These are phyloP conservation scores for Phytopythium vexans DNA, from an alignment of 352 stramenopile species.

Conservation along the genomic window DNA sequence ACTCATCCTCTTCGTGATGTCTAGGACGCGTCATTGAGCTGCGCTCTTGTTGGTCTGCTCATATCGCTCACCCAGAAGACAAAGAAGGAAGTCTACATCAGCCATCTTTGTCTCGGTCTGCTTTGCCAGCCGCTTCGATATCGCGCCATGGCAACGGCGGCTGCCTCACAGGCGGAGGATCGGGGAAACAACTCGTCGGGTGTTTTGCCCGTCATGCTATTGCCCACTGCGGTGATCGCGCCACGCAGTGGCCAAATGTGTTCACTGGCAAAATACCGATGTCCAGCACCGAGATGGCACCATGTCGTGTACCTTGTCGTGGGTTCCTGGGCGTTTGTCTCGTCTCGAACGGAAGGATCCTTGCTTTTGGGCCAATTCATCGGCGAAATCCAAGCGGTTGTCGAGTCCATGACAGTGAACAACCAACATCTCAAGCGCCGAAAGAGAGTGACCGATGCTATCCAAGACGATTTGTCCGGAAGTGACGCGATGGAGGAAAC, in stretches of 20 bases:
- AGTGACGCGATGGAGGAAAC: constrained; percentile 25
- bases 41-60: constrained; percentile 35
- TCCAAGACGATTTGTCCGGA: constrained; percentile 16
- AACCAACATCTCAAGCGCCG: constrained; percentile 9
- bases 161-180: constrained; percentile 9
- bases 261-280: constrained; percentile 48
- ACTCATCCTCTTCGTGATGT: constrained; percentile 1
- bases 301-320: constrained; percentile 58
- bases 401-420: constrained; percentile 18
- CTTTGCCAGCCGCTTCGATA: constrained; percentile 56
- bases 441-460: constrained; percentile 7
- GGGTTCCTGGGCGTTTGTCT: constrained; percentile 46
- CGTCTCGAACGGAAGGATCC: constrained; percentile 21
- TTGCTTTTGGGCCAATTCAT: constrained; percentile 39
- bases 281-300: constrained; percentile 32
- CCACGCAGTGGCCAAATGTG: constrained; percentile 26
- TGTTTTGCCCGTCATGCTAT: constrained; percentile 21
- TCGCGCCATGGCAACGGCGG: neutral
- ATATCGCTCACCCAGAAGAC: constrained; percentile 38
- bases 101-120: constrained; percentile 51
- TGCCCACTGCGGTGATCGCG: constrained; percentile 30
- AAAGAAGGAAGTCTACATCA: constrained; percentile 33
- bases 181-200: constrained; percentile 11
- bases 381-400: constrained; percentile 42
- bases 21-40: constrained; percentile 50